phyloP scores from a whole-genome alignment of 257 asterid genomes.

The Solanum boliviense region DNA sequence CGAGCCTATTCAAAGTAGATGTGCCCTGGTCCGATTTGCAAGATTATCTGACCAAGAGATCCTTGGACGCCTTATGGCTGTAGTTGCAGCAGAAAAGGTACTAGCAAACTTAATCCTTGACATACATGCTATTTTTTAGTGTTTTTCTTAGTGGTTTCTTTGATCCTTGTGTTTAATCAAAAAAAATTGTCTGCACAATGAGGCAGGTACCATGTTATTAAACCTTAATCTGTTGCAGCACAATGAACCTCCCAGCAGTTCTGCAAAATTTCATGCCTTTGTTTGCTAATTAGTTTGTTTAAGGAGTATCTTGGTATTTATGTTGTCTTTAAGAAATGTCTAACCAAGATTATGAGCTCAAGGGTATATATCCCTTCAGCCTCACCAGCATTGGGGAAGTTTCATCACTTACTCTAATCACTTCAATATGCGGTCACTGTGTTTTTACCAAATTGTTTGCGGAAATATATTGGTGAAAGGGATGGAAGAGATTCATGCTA shows the following conservation, averaged over 20 bases:
- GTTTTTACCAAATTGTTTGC: not conserved
- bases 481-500: not conserved
- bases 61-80: slow-evolving; percentile 90
- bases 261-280: not conserved
- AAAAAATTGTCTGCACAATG: not conserved
- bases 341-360: not conserved
- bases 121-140: not conserved
- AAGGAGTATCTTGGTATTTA: not conserved
- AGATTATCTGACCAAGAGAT: slow-evolving; percentile 95
- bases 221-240: not conserved
- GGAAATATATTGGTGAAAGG: not conserved
- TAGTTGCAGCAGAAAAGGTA: slow-evolving; percentile 92
- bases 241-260: not conserved
- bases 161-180: not conserved
- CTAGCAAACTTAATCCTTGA: not conserved
- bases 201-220: not conserved
- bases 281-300: not conserved
- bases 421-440: not conserved
- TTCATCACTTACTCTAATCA: not conserved
- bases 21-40: slow-evolving; percentile 85
- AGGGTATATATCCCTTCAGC: not conserved
- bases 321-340: not conserved
- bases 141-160: not conserved
- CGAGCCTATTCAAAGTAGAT: slow-evolving; percentile 96
- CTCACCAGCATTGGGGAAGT: not conserved